A percentile compares a stretch with the other conserved stretches of the same genome.
Evolutionary conservation across 2,329 filamentous ascomycete genomes (phyloP).

Genomic region (Colletotrichum karsti): DNA sequence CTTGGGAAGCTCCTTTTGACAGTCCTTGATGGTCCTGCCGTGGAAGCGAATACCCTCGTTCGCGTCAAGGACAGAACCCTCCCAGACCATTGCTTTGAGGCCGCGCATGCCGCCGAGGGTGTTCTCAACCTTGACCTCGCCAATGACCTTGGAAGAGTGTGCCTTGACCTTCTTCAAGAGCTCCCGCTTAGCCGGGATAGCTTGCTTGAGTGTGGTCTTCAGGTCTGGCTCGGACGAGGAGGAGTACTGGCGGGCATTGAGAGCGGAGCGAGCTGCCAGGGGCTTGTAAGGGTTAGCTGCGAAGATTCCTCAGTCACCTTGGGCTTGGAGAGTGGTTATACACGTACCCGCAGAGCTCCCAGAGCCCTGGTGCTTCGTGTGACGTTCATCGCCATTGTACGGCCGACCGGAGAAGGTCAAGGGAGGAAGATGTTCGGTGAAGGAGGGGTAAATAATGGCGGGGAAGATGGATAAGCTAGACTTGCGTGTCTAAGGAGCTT

Average conservation of each 20-base stretch:
- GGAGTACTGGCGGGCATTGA: conserved; percentile 61
- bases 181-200: conserved; percentile 92
- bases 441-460: neutral
- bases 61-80: conserved; percentile 94
- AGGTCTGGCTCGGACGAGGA: conserved; percentile 84
- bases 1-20: conserved; percentile 92
- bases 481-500: too few relatives aligned
- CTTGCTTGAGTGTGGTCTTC: conserved; percentile 83
- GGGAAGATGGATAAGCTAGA: neutral
- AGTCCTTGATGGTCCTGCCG: conserved; percentile 97
- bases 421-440: neutral
- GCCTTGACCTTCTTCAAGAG: conserved; percentile 94
- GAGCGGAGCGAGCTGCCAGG: conserved; percentile 36
- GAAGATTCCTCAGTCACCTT: too few relatives aligned
- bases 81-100: conserved; percentile 98
- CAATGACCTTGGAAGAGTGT: conserved; percentile 82
- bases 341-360: conserved; percentile 69
- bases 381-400: conserved; percentile 70
- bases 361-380: conserved; percentile 70
- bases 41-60: conserved; percentile 99
- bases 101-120: conserved; percentile 97
- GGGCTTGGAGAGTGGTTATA: too few relatives aligned
- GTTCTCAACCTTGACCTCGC: conserved; percentile 93
- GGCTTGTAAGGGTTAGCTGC: conserved; percentile 21
- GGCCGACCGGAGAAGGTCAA: neutral